Base-by-base conservation (phyloP, 2,329 filamentous ascomycete genomes). In the Elsinoe australis region DNA sequence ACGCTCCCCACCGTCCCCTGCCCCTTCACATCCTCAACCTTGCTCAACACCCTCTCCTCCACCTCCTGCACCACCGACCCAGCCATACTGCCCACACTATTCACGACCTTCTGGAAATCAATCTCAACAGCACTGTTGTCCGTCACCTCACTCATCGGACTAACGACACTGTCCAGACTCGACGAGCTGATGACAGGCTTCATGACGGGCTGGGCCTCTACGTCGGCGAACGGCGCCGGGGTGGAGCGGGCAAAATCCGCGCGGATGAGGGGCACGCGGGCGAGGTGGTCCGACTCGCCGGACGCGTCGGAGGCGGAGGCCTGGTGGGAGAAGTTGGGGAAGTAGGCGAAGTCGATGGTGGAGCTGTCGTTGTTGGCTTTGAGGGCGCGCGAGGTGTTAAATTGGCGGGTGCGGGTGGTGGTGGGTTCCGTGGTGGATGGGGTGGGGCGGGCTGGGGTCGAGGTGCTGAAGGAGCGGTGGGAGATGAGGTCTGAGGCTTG, bases 271-370 rank as follows among this genome's bases (percentile, higher is more conserved):
- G 45, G 45, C 19, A 48, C 45, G 45, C 45, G 45, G 17, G 17
- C 14, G 4, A 47, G 31, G 12, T 21, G 22, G 28, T 44, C 24
- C 4, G 15, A 9, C 28, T 12, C 31, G 45, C 21, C 8, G 19
- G 12, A 8, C 7, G 12, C n/a, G 3, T 10, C 38, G 15, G 49
- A 34, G 17, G 62, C 51, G 10, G 60, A 55, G 42, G n/a, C n/a
- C 73, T 68, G 24, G 71, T 62, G 44, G 71, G 66, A n/a, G 55
- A 72, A 67, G 49, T 69, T 67, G 28, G 79, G 79, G 55, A 82
- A 68, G 66, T 74, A 80, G 56, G 73, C 72, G 58, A 82, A 80
- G 67, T 82, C 79, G 51, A 82, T 76, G 33, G 78, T 78, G 32
- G 76, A 79, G 51, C 64, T 67, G 64, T 82, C 78, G 47, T 74